These are phyloP conservation scores for Oenanthe sinensis DNA, from an alignment of 129 eudicot genomes.

Conservation along the genomic window DNA sequence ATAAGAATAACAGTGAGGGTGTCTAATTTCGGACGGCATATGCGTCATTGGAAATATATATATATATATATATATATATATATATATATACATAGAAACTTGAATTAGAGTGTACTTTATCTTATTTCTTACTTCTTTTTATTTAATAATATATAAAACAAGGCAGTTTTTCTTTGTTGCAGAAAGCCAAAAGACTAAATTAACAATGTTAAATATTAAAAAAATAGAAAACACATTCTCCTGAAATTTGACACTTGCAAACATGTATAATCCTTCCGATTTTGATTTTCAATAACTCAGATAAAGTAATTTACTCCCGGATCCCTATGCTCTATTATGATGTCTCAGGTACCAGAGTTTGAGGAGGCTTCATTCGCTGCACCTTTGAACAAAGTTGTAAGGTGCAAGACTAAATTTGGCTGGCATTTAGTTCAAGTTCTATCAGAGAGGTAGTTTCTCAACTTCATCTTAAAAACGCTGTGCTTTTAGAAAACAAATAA, in stretches of 20 bases:
- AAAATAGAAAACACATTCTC: neutral
- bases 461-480: neutral
- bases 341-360: constrained; percentile 84
- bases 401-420: constrained; percentile 90
- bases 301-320: neutral
- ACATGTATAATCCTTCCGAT: neutral
- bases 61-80: neutral
- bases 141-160: neutral
- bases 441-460: constrained; percentile 63
- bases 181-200: neutral
- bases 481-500: neutral
- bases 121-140: neutral
- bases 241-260: neutral
- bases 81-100: too few species aligned
- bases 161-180: neutral
- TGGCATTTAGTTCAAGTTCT: constrained; percentile 95
- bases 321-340: constrained; percentile 6
- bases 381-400: constrained; percentile 61
- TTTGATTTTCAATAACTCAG: neutral
- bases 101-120: neutral
- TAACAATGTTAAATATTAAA: neutral
- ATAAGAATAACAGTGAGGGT: neutral
- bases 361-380: constrained; percentile 97
- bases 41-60: neutral
- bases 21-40: neutral